Base-by-base conservation (phyloP, 1,139 yeast species). In the Diutina pseudorugosa region DNA sequence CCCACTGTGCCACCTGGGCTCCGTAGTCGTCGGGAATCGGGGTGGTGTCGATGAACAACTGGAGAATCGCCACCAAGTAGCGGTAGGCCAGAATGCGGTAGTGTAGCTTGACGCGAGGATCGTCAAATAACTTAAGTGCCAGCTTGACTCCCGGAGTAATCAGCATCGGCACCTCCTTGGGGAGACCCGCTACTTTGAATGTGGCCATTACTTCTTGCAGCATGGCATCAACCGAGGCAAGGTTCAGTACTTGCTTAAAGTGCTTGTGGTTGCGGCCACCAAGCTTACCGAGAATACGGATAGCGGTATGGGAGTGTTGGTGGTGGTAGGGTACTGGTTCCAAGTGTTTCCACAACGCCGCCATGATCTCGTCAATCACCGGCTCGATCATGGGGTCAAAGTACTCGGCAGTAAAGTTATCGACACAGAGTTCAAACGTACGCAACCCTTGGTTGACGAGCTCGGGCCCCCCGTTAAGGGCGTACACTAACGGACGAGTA, bases 351-450 rank as follows among this genome's bases (percentile, higher is more conserved):
- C 97, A 94, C 50, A 94, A 71, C 0, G 97, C 96, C 33, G 85
- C 82, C 89, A 90, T 86, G 2, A 94, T 90, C 59, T 93, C 97
- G 55, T 87, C 94, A 56, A 91, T 82, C 1, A 90, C 97, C 0
- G 98, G 98, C 61, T 90, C 98, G 56, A 94, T 82, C 64, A 93
- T 89, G 1, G 98, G 98, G 61, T 94, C 98, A 65, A 94, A 90
- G 65, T 90, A 94, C 61, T 91, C 96, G 0, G 98, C 95, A 0
- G 98, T 93, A 55, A 94, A 71, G 60, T 94, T 94, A 62, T 94
- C 99, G 27, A 94, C 96, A 62, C 98, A 93, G n/a, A 93, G 75
- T 62, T 94, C 99, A 55, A 94, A 77, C 0, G 98, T 93, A 57
- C 98, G 76, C 57, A 94, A 72, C 47, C 98, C 98, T 68, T 93